Percentiles rank a stretch among this genome's conserved stretches.
phyloP scores from a whole-genome alignment of 345 rosid genomes.

The Arabidopsis arenosa region DNA sequence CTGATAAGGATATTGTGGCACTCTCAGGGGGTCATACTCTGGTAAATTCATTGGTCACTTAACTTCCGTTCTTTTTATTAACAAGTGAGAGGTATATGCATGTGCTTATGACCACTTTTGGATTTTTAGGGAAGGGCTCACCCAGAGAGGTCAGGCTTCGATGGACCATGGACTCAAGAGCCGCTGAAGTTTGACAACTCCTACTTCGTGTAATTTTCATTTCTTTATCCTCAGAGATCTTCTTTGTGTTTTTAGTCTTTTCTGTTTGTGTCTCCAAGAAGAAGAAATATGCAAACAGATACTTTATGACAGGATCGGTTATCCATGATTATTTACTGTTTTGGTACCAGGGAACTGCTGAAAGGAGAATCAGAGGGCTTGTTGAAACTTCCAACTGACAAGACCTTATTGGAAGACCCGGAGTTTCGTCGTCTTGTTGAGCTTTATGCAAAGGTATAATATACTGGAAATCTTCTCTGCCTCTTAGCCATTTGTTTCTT shows the following conservation, averaged over 20 bases:
- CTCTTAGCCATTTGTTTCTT: slow-evolving; percentile 1
- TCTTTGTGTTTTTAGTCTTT: neutral
- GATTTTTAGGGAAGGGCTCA: slow-evolving; percentile 82
- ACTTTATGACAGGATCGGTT: neutral
- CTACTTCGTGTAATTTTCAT: slow-evolving; percentile 76
- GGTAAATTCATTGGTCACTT: slow-evolving; percentile 58
- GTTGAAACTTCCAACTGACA: slow-evolving; percentile 88
- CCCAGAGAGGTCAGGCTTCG: slow-evolving; percentile 93
- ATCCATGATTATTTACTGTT: neutral
- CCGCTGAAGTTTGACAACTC: slow-evolving; percentile 95
- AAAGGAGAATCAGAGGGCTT: slow-evolving; percentile 81
- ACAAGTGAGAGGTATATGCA: neutral
- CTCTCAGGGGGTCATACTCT: slow-evolving; percentile 49
- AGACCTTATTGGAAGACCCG: slow-evolving; percentile 68
- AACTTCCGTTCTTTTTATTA: slow-evolving; percentile 43
- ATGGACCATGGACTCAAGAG: slow-evolving; percentile 96
- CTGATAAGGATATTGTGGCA: slow-evolving; percentile 90
- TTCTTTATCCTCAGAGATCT: slow-evolving; percentile 1
- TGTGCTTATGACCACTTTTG: slow-evolving; percentile 29
- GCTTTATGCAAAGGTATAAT: slow-evolving; percentile 77
- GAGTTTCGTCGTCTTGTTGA: slow-evolving; percentile 75
- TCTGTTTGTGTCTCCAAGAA: neutral
- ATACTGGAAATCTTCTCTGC: neutral
- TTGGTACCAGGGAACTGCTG: slow-evolving; percentile 63
- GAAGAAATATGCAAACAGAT: neutral